Evolutionary conservation across 2,329 filamentous ascomycete genomes (phyloP).

Genomic region (Fusarium pseudocircinatum): DNA sequence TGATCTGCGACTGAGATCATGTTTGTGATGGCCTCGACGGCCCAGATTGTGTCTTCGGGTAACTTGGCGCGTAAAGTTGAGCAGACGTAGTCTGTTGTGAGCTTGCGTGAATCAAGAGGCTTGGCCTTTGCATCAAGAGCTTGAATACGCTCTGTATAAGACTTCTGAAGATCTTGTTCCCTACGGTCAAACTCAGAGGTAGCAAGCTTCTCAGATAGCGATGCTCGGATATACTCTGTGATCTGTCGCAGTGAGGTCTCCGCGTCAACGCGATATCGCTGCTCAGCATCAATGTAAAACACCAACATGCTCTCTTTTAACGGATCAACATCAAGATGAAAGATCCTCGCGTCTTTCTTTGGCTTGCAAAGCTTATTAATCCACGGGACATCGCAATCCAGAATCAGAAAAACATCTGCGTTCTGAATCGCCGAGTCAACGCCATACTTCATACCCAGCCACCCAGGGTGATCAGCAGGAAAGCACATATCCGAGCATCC

Average conservation of each 20-base stretch:
- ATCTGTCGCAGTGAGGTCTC: neutral
- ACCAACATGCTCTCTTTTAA: constrained; percentile 11
- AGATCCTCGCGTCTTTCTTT: neutral
- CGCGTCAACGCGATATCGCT: constrained; percentile 16
- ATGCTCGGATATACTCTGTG: neutral
- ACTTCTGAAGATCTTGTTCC: neutral
- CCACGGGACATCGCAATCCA: constrained; percentile 30
- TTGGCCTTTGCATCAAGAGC: neutral
- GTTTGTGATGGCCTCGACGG: constrained; percentile 16
- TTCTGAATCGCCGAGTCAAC: constrained; percentile 1
- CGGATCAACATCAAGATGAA: constrained; percentile 23
- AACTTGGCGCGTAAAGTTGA: neutral
- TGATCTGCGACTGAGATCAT: neutral
- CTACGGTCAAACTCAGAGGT: neutral
- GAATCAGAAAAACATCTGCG: constrained; percentile 13
- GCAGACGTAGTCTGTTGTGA: constrained; percentile 3
- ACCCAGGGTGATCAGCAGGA: constrained; percentile 18
- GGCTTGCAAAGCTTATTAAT: constrained; percentile 15
- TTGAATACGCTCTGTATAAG: neutral
- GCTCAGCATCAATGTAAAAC: constrained; percentile 15
- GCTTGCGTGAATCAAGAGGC: neutral
- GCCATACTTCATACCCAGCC: constrained; percentile 21
- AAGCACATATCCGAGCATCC: constrained; percentile 27
- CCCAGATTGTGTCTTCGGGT: neutral
- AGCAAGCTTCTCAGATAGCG: neutral